Conservation (phyloP, 1,284 basidiomycete genomes). For the Ceratobasidium sp. region DNA sequence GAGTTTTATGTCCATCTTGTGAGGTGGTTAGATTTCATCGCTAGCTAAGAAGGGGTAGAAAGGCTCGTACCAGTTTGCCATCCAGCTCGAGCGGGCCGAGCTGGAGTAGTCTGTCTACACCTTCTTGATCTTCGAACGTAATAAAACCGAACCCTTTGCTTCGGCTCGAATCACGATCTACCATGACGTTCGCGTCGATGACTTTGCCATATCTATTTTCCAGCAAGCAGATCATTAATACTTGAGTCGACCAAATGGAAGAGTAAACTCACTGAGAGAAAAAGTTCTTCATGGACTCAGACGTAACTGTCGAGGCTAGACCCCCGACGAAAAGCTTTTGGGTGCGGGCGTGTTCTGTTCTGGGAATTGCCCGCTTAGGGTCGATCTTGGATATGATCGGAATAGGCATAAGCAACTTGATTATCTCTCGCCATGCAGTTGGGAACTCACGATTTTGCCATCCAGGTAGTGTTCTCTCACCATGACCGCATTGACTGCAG, state of each 20-base stretch:
- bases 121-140: slow-evolving; percentile 89
- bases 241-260: not conserved
- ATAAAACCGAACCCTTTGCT: slow-evolving; percentile 99
- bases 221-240: not conserved
- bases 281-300: slow-evolving; percentile 92
- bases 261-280: slow-evolving; percentile 77
- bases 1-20: slow-evolving; percentile 94
- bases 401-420: slow-evolving; percentile 14
- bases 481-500: slow-evolving; percentile 91
- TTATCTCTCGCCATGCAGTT: not conserved
- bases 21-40: not conserved
- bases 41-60: not conserved
- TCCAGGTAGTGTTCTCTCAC: slow-evolving; percentile 90
- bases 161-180: slow-evolving; percentile 95
- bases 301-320: slow-evolving; percentile 91
- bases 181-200: slow-evolving; percentile 98
- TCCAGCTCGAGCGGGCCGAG: slow-evolving; percentile 91
- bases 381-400: slow-evolving; percentile 81
- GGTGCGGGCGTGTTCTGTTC: slow-evolving; percentile 92
- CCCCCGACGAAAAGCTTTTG: slow-evolving; percentile 97
- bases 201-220: slow-evolving; percentile 76
- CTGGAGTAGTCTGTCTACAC: slow-evolving; percentile 87
- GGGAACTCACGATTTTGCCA: slow-evolving; percentile 85
- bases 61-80: slow-evolving; percentile 82
- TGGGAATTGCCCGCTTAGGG: slow-evolving; percentile 97